Percentiles rank a stretch among this genome's conserved stretches.
Conservation (phyloP, 2,329 filamentous ascomycete genomes). For the Parasarocladium wereldwijsianum region DNA sequence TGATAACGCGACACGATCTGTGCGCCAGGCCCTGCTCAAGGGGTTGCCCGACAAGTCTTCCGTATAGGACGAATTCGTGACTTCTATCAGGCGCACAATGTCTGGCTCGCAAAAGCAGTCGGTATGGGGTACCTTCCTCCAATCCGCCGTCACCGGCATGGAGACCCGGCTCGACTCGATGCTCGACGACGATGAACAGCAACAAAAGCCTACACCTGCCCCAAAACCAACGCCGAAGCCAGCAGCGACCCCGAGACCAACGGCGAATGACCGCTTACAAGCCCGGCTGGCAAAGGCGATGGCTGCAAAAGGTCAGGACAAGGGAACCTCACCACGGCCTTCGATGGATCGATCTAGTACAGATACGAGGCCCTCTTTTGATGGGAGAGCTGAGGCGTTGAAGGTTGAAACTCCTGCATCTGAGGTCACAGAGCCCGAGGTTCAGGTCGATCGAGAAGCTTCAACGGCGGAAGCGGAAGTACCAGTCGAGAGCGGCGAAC, state of each 20-base stretch:
- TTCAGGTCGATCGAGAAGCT: no score
- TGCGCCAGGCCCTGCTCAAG: no score
- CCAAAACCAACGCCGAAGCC: conserved; percentile 11
- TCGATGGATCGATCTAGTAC: conserved; percentile 19
- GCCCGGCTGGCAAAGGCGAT: conserved; percentile 81
- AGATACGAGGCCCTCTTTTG: conserved; percentile 10
- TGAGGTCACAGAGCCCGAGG: background rate
- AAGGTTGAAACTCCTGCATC: conserved; percentile 2
- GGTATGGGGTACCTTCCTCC: conserved; percentile 68
- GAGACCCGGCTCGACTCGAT: conserved; percentile 90
- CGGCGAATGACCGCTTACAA: conserved; percentile 72
- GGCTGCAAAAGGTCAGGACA: conserved; percentile 48
- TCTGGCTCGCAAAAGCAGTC: conserved; percentile 33
- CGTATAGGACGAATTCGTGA: no score
- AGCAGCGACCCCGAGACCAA: conserved; percentile 42
- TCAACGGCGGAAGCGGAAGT: background rate
- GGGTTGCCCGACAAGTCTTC: no score
- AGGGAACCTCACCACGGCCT: conserved; percentile 17
- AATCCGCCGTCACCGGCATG: conserved; percentile 83
- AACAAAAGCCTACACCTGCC: conserved; percentile 12
- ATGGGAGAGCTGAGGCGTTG: conserved; percentile 6
- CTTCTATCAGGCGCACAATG: conserved; percentile 24
- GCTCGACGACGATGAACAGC: conserved; percentile 37
- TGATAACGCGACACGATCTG: no score
- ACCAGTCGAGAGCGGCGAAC: background rate